Evolutionary conservation across 2,329 filamentous ascomycete species (phyloP).

Genomic region (Neoscytalidium dimidiatum): DNA sequence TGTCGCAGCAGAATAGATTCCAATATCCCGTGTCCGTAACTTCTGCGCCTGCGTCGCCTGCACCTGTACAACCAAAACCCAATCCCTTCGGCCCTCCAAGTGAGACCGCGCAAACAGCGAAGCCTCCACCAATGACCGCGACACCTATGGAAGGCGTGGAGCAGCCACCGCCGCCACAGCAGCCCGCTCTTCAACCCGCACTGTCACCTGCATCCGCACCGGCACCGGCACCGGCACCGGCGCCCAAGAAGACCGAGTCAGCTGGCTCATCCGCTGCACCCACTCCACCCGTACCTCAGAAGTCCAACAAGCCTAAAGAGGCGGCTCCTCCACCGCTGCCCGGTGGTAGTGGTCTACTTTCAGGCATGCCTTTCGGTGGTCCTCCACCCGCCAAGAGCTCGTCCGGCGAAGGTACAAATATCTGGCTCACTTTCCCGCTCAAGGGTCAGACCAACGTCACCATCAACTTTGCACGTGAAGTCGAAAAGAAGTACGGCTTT

Average conservation of each 20-base stretch:
- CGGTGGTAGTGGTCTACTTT: conserved; percentile 64
- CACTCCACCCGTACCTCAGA: conserved; percentile 51
- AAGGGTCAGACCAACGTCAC: conserved; percentile 84
- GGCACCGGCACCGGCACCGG: conserved; percentile 10
- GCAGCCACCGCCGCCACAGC: conserved; percentile 27
- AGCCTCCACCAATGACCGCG: conserved; percentile 16
- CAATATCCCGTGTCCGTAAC: conserved; percentile 40
- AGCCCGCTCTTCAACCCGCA: conserved; percentile 11
- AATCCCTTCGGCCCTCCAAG: conserved; percentile 18
- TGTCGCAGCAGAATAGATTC: conserved; percentile 22
- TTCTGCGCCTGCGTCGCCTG: conserved; percentile 42
- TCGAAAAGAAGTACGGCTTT: conserved; percentile 92
- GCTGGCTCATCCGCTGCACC: conserved; percentile 47
- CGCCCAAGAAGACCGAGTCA: conserved; percentile 37
- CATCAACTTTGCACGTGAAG: conserved; percentile 92
- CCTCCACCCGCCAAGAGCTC: conserved; percentile 46
- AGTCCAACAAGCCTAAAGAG: conserved; percentile 57
- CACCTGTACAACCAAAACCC: conserved; percentile 18
- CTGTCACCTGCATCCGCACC: background rate
- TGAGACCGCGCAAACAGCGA: background rate
- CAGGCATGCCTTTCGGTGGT: conserved; percentile 61
- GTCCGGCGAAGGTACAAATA: conserved; percentile 65
- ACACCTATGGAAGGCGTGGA: conserved; percentile 40
- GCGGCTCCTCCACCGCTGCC: conserved; percentile 56
- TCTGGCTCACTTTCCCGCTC: conserved; percentile 80